A percentile compares a stretch with the other conserved stretches of the same genome.
These are phyloP conservation scores for Amyloporia xantha DNA, from an alignment of 768 basidiomycete species.

Conservation along the genomic window DNA sequence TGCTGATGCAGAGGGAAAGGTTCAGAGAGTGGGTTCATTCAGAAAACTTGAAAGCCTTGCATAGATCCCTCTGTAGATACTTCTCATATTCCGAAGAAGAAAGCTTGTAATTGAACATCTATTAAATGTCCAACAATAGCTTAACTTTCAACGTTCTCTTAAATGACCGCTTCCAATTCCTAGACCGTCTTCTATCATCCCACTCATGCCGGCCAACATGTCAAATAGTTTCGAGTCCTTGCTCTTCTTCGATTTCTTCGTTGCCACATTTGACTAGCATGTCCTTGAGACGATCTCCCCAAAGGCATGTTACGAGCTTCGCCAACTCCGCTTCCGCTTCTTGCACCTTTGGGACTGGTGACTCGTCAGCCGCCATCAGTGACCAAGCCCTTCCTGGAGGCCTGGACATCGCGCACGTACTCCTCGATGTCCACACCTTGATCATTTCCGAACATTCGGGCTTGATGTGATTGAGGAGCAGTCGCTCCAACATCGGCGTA, in stretches of 20 bases:
- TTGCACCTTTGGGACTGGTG: slow-evolving; percentile 28
- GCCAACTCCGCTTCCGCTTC: slow-evolving; percentile 69
- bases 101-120: too few relatives aligned
- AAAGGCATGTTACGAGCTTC: slow-evolving; percentile 68
- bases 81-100: too few relatives aligned
- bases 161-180: slow-evolving; percentile 55
- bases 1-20: slow-evolving; percentile 42
- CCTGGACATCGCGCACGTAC: slow-evolving; percentile 41
- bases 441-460: slow-evolving; percentile 73
- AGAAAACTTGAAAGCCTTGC: too few relatives aligned
- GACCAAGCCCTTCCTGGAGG: slow-evolving; percentile 28
- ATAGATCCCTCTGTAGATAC: too few relatives aligned
- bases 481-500: slow-evolving; percentile 87
- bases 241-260: slow-evolving; percentile 35
- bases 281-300: slow-evolving; percentile 65
- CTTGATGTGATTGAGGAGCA: slow-evolving; percentile 72
- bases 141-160: too few relatives aligned
- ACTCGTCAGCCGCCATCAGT: too few relatives aligned
- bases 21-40: too few relatives aligned
- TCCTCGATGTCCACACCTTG: slow-evolving; percentile 81
- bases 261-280: slow-evolving; percentile 47
- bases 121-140: too few relatives aligned
- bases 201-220: slow-evolving; percentile 39
- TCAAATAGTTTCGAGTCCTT: slow-evolving; percentile 38
- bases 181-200: slow-evolving; percentile 62